Evolutionary conservation across 2,329 filamentous ascomycete species (phyloP).

Genomic region (Mollisia scopiformis): DNA sequence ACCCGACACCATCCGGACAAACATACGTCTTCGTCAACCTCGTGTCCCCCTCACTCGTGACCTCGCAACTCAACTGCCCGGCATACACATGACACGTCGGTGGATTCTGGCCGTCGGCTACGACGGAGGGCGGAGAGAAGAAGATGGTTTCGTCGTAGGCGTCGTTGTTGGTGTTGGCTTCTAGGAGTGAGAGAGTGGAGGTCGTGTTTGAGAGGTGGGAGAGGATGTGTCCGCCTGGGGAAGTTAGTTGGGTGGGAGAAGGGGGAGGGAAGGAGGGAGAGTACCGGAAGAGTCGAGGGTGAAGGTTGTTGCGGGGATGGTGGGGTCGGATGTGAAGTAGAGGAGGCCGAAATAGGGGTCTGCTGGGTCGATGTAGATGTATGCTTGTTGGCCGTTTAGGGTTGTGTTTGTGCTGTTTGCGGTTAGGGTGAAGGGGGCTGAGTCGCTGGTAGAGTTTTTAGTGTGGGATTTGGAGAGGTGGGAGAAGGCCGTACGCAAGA

Average conservation of each 20-base stretch:
- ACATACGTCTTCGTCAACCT: not conserved
- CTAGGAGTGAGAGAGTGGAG: not conserved
- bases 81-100: not conserved
- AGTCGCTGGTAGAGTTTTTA: too few species aligned
- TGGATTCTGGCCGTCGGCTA: not conserved
- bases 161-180: not conserved
- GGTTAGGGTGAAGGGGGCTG: not conserved
- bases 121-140: not conserved
- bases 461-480: too few species aligned
- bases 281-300: not conserved
- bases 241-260: not conserved
- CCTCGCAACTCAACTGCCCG: not conserved
- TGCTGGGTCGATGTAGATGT: not conserved
- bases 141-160: not conserved
- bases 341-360: not conserved
- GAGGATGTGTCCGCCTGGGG: not conserved
- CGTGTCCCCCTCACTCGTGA: not conserved
- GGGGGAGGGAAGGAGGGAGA: not conserved
- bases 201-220: too few species aligned
- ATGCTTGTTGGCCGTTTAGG: not conserved
- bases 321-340: not conserved
- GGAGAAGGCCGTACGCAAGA: too few species aligned
- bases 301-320: not conserved
- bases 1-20: not conserved
- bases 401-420: not conserved